Percentiles rank a stretch among this genome's conserved stretches.
Conservation (phyloP, 2,329 filamentous ascomycete genomes). For the Calonectria hongkongensis region DNA sequence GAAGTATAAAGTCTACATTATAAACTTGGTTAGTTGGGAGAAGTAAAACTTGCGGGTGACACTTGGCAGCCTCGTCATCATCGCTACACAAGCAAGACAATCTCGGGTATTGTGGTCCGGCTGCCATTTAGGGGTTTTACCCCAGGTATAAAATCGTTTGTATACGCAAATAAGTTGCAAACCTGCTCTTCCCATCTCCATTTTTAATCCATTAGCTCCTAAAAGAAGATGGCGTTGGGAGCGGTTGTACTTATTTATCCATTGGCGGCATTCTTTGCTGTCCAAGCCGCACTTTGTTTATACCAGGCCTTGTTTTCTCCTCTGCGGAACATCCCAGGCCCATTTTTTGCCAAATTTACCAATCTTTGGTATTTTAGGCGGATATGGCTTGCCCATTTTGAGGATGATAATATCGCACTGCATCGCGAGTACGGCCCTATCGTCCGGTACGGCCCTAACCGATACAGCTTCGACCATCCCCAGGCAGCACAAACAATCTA, state of each 20-base stretch:
- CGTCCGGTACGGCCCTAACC: conserved; percentile 27
- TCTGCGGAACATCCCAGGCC: conserved; percentile 4
- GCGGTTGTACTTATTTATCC: neutral
- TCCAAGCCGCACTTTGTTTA: neutral
- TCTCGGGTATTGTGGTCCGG: conserved; percentile 13
- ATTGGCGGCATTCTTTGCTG: neutral
- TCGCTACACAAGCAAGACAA: neutral
- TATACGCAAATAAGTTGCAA: neutral
- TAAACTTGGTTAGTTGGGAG: neutral
- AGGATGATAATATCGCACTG: conserved; percentile 29
- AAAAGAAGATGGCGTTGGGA: neutral
- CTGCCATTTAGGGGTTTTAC: neutral
- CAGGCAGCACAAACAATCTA: conserved; percentile 3
- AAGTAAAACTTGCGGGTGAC: neutral
- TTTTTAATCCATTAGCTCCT: neutral
- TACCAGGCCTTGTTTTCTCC: conserved; percentile 14
- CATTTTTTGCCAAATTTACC: conserved; percentile 26
- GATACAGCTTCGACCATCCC: conserved; percentile 17
- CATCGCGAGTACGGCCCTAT: conserved; percentile 36
- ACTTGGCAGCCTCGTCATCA: neutral
- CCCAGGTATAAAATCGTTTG: neutral
- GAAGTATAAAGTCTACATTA: neutral
- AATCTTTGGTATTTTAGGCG: conserved; percentile 35
- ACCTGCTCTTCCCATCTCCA: neutral
- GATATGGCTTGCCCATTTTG: conserved; percentile 28